Evolutionary conservation across 345 rosid species (phyloP).

Genomic region (Sisymbrium altissimum): DNA sequence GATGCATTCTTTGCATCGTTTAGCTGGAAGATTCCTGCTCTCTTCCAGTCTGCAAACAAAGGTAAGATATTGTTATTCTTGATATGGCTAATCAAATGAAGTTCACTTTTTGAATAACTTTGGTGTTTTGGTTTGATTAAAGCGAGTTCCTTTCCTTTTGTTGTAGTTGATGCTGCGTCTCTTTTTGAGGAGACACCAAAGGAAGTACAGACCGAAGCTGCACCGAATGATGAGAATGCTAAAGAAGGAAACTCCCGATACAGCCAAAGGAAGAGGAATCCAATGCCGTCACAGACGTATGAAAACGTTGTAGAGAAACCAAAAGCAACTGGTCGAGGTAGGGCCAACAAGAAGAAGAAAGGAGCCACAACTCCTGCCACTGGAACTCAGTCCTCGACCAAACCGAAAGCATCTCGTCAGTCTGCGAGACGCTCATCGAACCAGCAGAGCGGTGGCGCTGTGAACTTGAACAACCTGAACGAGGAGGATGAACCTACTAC

Average conservation of each 20-base stretch:
- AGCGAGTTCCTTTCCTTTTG: neutral
- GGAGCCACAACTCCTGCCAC: constrained; percentile 26
- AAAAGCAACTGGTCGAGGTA: constrained; percentile 23
- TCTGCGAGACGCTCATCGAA: constrained; percentile 18
- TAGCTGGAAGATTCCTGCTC: constrained; percentile 78
- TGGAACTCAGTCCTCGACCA: constrained; percentile 20
- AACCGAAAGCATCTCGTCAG: constrained; percentile 36
- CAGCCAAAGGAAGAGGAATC: constrained; percentile 40
- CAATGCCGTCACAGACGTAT: constrained; percentile 26
- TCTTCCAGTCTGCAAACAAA: constrained; percentile 31
- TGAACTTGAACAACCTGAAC: constrained; percentile 23
- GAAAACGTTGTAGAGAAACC: constrained; percentile 16
- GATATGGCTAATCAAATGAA: neutral
- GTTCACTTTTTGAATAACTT: neutral
- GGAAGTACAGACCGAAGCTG: constrained; percentile 16
- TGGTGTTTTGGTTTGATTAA: neutral
- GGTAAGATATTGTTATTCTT: constrained; percentile 32
- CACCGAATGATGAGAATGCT: constrained; percentile 12
- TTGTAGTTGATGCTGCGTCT: constrained; percentile 34
- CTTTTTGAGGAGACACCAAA: constrained; percentile 35
- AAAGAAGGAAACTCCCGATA: constrained; percentile 29
- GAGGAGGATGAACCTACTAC: constrained; percentile 26
- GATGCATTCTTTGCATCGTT: constrained; percentile 68
- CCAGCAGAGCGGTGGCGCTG: constrained; percentile 31
- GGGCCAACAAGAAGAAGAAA: constrained; percentile 35